Percentiles rank a stretch among this genome's conserved stretches.
Conservation (phyloP, 2,329 filamentous ascomycete genomes). For the Sclerotinia glacialis region DNA sequence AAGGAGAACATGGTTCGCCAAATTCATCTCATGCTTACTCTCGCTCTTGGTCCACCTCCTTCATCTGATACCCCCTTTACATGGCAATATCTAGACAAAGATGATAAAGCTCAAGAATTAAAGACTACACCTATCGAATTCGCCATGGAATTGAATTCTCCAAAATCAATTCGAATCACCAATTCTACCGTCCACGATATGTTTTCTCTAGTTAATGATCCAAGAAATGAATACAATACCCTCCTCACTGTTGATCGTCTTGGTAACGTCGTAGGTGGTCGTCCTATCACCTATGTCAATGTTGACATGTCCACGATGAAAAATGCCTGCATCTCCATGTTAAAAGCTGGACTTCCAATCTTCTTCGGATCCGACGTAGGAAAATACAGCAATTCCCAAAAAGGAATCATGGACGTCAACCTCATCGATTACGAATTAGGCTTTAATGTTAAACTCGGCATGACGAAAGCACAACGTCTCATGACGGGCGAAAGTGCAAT, state of each 20-base stretch:
- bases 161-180: conserved; percentile 55
- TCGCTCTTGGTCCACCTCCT: conserved; percentile 79
- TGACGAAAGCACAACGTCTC: conserved; percentile 74
- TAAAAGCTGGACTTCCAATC: conserved; percentile 72
- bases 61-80: conserved; percentile 65
- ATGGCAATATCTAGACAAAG: conserved; percentile 76
- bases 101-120: conserved; percentile 61
- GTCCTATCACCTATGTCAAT: conserved; percentile 77
- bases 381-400: conserved; percentile 66
- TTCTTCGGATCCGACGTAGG: conserved; percentile 91
- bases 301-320: conserved; percentile 74
- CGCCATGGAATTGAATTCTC: conserved; percentile 62
- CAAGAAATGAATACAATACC: conserved; percentile 69
- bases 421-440: conserved; percentile 78
- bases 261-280: conserved; percentile 77
- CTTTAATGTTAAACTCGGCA: conserved; percentile 71
- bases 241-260: conserved; percentile 75
- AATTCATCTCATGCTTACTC: conserved; percentile 75
- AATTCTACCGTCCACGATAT: conserved; percentile 62
- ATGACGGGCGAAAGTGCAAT: conserved; percentile 73
- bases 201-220: conserved; percentile 83
- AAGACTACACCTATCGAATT: conserved; percentile 68
- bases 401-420: conserved; percentile 76
- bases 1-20: conserved; percentile 78
- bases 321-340: conserved; percentile 69